These are phyloP conservation scores for Eimeria tenella DNA, from an alignment of 169 alveolate species.

Conservation along the genomic window DNA sequence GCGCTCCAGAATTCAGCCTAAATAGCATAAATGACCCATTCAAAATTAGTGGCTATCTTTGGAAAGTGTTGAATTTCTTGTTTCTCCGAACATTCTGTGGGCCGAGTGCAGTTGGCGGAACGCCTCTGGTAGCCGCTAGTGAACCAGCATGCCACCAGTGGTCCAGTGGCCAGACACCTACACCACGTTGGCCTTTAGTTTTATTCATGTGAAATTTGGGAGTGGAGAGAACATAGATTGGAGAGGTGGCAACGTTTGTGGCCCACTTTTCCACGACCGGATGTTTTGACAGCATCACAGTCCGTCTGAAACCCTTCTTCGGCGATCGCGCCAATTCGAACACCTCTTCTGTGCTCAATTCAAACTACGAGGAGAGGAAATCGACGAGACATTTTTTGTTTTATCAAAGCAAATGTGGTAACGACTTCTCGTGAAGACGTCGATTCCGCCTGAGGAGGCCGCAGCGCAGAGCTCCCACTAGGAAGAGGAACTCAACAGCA, in stretches of 20 bases:
- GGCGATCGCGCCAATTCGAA: neutral
- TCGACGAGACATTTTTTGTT: neutral
- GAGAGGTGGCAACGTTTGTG: conserved; percentile 61
- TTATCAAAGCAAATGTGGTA: neutral
- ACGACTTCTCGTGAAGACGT: conserved; percentile 1
- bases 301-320: conserved; percentile 38
- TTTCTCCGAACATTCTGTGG: conserved; percentile 11
- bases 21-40: neutral
- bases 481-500: neutral
- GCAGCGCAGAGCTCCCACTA: neutral
- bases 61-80: neutral
- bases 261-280: conserved; percentile 53
- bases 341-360: too few relatives aligned
- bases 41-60: neutral
- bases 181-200: neutral
- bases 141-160: conserved; percentile 70
- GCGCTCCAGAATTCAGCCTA: too few relatives aligned
- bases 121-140: conserved; percentile 64
- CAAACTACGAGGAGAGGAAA: too few relatives aligned
- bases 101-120: conserved; percentile 56
- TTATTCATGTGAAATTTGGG: neutral
- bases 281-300: conserved; percentile 1
- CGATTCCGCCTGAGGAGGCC: conserved; percentile 50
- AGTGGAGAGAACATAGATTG: neutral
- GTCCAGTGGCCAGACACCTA: conserved; percentile 50